Conservation (phyloP, 768 basidiomycete species). For the Podaxis sp. region DNA sequence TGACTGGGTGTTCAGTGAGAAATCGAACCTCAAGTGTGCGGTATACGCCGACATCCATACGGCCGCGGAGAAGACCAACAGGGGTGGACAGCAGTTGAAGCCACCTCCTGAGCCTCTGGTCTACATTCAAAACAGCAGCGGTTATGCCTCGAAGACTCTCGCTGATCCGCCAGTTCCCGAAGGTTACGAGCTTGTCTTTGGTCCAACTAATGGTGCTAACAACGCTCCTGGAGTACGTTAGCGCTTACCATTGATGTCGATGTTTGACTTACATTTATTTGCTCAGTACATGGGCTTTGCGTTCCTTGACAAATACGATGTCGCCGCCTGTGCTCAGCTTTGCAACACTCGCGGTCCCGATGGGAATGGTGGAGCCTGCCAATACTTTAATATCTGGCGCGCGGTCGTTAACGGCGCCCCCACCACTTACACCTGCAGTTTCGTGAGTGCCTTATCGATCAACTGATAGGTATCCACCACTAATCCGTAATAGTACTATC, state of each 20-base stretch:
- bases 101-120: constrained; percentile 33
- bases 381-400: constrained; percentile 55
- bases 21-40: constrained; percentile 49
- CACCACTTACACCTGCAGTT: constrained; percentile 48
- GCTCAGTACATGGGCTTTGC: constrained; percentile 50
- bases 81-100: constrained; percentile 40
- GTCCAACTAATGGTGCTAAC: constrained; percentile 44
- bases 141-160: constrained; percentile 35
- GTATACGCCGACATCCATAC: constrained; percentile 42
- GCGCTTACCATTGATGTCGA: not conserved
- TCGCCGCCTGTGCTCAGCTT: constrained; percentile 39
- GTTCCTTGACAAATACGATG: constrained; percentile 47
- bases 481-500: constrained; percentile 35
- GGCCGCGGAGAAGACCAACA: constrained; percentile 43
- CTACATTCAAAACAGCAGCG: constrained; percentile 43
- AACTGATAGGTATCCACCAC: not conserved
- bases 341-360: constrained; percentile 45
- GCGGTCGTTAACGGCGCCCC: constrained; percentile 44
- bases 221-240: constrained; percentile 40
- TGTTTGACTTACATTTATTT: not conserved
- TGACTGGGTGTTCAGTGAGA: constrained; percentile 34
- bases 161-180: constrained; percentile 38
- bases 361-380: constrained; percentile 40
- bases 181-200: constrained; percentile 45
- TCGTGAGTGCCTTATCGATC: constrained; percentile 29